Conservation (phyloP, 495 filamentous ascomycete genomes). For the Annulohypoxylon bovei region DNA sequence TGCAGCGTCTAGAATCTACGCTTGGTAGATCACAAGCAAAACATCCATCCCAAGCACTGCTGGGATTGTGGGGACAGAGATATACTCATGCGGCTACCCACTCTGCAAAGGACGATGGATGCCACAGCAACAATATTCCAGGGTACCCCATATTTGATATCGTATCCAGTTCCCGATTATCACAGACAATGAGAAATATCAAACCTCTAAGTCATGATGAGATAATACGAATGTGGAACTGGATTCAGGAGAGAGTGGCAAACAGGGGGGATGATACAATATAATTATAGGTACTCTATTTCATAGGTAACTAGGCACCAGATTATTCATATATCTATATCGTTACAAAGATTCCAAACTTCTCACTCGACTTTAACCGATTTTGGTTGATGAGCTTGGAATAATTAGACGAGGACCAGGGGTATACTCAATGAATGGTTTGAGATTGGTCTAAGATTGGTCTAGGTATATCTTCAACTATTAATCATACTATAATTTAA, state of each 20-base stretch:
- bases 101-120: background rate
- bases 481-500: no score
- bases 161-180: conserved; percentile 43
- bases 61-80: conserved; percentile 57
- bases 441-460: no score
- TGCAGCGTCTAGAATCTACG: conserved; percentile 49
- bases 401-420: no score
- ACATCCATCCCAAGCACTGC: conserved; percentile 54
- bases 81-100: conserved; percentile 18
- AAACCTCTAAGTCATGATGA: conserved; percentile 51
- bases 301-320: no score
- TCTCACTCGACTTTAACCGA: no score
- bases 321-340: no score
- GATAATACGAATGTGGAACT: conserved; percentile 57
- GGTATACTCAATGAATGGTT: no score
- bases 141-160: conserved; percentile 46
- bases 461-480: no score
- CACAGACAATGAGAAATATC: conserved; percentile 48
- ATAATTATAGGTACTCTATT: no score
- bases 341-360: no score
- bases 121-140: background rate
- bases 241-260: conserved; percentile 46
- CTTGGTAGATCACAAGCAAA: conserved; percentile 31
- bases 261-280: background rate
- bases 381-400: no score